Base-by-base conservation (phyloP, 805 yeast species). In the Yarrowia yakushimensis region DNA sequence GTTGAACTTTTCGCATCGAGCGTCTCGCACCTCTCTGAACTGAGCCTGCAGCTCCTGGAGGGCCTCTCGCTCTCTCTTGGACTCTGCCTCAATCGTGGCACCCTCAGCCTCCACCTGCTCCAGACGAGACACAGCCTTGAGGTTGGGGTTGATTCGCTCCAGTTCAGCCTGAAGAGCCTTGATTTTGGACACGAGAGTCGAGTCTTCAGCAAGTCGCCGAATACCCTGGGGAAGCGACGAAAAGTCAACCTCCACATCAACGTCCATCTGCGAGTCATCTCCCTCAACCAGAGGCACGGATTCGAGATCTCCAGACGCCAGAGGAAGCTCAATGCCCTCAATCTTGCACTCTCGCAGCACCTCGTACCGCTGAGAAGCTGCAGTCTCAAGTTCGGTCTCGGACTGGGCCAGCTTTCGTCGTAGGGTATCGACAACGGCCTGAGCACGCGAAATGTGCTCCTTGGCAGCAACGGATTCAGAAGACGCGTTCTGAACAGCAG, bases 61-160 rank as follows among this genome's bases (percentile, higher is more conserved):
- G 3, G 85, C 73, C 39, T 78, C 78, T 62, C 79, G 77, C 67
- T 90, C 96, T 22, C 76, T 74, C 61, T 80, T 81, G 59, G 87
- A 84, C 68, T 88, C 94, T 18, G 77, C 74, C 63, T 88, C 96
- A 52, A 85, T 79, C 8, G 79, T 84, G 9, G 79, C 78, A 34
- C 87, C 78, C 66, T 83, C 83, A 7, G 72, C 77, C 65, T 87
- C 85, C 9, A 87, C 88, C 60, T 87, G 91, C 34, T 77, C 79
- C 45, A 90, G 79, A 68, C 97, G 80, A 60, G 88, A 96, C 30
- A 82, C 76, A 0, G 97, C 97, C 66, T 87, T 87, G 37, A 84
- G 78, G 72, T 90, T 90, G n/a, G 97, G 97, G 31, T 89, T 84
- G 68, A 90, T 75, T 54, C 71, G 64, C 28, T 73, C 75, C 36